A percentile compares a stretch with the other conserved stretches of the same genome.
Conservation (phyloP, 352 stramenopile genomes). For the Elongisporangium prolatum region DNA sequence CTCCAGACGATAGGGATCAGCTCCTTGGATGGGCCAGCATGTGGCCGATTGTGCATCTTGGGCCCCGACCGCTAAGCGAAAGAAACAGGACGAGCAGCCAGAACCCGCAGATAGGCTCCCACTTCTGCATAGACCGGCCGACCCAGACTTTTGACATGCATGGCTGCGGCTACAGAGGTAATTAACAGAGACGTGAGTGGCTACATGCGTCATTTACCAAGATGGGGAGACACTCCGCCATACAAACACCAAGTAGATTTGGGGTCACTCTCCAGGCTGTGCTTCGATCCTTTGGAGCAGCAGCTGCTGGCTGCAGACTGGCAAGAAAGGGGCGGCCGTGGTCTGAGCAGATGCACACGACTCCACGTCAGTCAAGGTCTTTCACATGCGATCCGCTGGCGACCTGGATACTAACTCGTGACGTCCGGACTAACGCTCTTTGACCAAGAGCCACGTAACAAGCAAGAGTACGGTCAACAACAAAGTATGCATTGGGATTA, state of each 20-base stretch:
- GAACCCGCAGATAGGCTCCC: not conserved
- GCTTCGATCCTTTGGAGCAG: not conserved
- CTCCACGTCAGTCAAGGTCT: not conserved
- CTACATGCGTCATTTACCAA: not conserved
- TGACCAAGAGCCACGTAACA: not conserved
- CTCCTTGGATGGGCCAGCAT: not conserved
- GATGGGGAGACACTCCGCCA: not conserved
- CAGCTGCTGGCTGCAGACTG: not conserved
- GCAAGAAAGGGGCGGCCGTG: not conserved
- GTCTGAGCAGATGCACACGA: not conserved
- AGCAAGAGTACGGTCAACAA: not conserved
- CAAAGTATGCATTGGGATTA: not conserved
- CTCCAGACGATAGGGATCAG: not conserved
- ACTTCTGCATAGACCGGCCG: not conserved
- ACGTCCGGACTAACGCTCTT: not conserved
- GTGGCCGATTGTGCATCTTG: not conserved
- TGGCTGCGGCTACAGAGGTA: not conserved
- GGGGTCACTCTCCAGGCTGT: not conserved
- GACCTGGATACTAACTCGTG: not conserved
- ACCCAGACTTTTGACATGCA: not conserved
- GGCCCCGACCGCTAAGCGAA: not conserved
- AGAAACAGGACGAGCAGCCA: not conserved
- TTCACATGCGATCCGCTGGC: not conserved
- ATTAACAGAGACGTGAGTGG: not conserved
- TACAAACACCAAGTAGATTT: not conserved